A percentile compares a stretch with the other conserved stretches of the same genome.
Evolutionary conservation across 176 grass and related monocot genomes (phyloP).

Genomic region (Elymus sibiricus): DNA sequence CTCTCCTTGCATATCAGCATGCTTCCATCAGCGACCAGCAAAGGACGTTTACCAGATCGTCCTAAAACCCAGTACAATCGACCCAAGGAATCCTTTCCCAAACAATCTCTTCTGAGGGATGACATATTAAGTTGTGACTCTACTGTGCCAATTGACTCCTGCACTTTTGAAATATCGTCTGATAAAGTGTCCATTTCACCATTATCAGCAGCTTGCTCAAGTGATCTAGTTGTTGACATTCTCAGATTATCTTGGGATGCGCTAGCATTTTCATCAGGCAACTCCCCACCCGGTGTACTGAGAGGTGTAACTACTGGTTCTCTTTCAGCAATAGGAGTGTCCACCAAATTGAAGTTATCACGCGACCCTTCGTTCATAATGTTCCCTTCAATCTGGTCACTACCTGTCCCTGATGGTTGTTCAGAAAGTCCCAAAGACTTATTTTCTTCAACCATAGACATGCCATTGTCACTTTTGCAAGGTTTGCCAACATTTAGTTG

Average conservation of each 20-base stretch:
- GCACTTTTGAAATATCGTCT: slow-evolving; percentile 67
- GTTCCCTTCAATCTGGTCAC: slow-evolving; percentile 20
- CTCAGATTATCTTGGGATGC: slow-evolving; percentile 39
- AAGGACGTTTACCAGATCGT: slow-evolving; percentile 77
- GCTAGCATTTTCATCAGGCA: slow-evolving; percentile 44
- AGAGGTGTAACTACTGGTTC: slow-evolving; percentile 15
- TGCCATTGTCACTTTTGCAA: slow-evolving; percentile 24
- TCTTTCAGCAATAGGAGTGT: slow-evolving; percentile 15
- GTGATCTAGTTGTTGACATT: slow-evolving; percentile 25
- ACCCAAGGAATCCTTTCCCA: slow-evolving; percentile 87
- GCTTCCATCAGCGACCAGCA: slow-evolving; percentile 75
- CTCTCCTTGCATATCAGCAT: slow-evolving; percentile 44
- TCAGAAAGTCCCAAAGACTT: slow-evolving; percentile 38
- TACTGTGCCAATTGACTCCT: slow-evolving; percentile 63
- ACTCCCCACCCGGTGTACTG: slow-evolving; percentile 33
- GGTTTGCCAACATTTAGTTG: slow-evolving; percentile 25
- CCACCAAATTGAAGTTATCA: slow-evolving; percentile 26
- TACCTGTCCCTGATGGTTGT: slow-evolving; percentile 20
- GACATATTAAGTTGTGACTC: slow-evolving; percentile 68
- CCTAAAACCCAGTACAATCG: slow-evolving; percentile 81
- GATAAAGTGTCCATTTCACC: slow-evolving; percentile 62
- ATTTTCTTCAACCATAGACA: slow-evolving; percentile 33
- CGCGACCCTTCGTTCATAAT: slow-evolving; percentile 22
- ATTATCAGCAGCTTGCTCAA: slow-evolving; percentile 35
- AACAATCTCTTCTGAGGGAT: slow-evolving; percentile 86